These are phyloP conservation scores for Stachybotrys echinatus DNA, from an alignment of 2,329 filamentous ascomycete species.

Conservation along the genomic window DNA sequence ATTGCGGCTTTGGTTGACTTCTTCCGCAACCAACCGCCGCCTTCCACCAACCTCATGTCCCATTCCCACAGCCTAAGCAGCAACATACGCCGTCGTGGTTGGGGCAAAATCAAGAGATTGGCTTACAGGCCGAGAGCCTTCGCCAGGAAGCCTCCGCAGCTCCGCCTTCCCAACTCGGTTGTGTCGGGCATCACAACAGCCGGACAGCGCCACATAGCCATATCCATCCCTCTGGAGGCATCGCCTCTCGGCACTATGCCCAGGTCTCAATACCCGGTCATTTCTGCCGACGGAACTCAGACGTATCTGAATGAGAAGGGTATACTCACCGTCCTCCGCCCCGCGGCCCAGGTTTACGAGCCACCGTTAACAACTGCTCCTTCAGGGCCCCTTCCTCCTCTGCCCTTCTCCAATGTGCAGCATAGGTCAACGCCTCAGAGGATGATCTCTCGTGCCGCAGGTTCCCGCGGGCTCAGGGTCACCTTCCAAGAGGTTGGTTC, in stretches of 20 bases:
- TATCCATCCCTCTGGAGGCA: slow-evolving; percentile 51
- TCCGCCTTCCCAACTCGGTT: slow-evolving; percentile 48
- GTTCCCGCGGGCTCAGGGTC: neutral
- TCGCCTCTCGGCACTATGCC: slow-evolving; percentile 32
- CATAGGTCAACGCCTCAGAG: neutral
- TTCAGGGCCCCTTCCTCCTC: neutral
- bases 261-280: slow-evolving; percentile 27
- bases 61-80: slow-evolving; percentile 24
- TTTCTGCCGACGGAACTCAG: slow-evolving; percentile 16
- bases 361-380: neutral
- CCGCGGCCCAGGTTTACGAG: slow-evolving; percentile 17
- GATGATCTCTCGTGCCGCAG: neutral
- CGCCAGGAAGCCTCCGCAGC: slow-evolving; percentile 24
- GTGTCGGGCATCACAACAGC: slow-evolving; percentile 47
- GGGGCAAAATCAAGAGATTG: slow-evolving; percentile 26
- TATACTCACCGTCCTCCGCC: slow-evolving; percentile 28
- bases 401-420: neutral
- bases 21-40: slow-evolving; percentile 41
- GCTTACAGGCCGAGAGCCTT: neutral
- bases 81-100: slow-evolving; percentile 29
- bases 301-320: slow-evolving; percentile 28
- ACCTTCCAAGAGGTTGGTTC: neutral
- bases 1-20: slow-evolving; percentile 40
- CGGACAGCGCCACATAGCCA: slow-evolving; percentile 54
- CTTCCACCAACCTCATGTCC: slow-evolving; percentile 45